These are phyloP conservation scores for Phyllosticta capitalensis DNA, from an alignment of 2,329 filamentous ascomycete species.

Conservation along the genomic window DNA sequence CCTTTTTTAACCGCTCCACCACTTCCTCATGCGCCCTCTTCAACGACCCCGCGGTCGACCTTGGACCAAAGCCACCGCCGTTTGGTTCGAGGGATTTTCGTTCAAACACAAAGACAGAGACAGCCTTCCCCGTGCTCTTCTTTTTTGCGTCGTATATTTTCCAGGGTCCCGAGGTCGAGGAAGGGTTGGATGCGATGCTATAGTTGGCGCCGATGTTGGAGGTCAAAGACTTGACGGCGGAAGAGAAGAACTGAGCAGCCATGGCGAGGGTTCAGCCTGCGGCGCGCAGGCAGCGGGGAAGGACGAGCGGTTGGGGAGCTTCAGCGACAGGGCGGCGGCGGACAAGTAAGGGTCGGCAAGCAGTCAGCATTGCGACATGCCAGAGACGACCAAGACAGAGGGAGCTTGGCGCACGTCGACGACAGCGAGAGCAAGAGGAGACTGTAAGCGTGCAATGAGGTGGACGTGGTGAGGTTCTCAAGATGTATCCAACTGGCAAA, in stretches of 20 bases:
- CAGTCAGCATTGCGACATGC: conserved; percentile 7
- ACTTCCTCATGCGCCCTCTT: conserved; percentile 84
- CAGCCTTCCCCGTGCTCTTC: conserved; percentile 82
- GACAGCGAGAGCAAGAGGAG: background rate
- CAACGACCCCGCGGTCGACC: conserved; percentile 56
- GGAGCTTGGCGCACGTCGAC: conserved; percentile 1
- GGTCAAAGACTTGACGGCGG: conserved; percentile 84
- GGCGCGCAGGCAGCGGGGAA: background rate
- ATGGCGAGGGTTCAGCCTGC: conserved; percentile 44
- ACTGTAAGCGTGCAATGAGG: background rate
- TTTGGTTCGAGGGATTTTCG: conserved; percentile 71
- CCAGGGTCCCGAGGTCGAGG: conserved; percentile 84
- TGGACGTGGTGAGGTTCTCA: background rate
- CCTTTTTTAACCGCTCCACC: conserved; percentile 80
- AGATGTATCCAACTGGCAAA: background rate
- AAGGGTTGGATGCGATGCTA: conserved; percentile 63
- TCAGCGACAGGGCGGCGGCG: background rate
- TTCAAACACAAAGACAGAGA: conserved; percentile 92
- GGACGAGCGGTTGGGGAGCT: conserved; percentile 1
- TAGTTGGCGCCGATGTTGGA: conserved; percentile 94
- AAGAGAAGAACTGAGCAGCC: conserved; percentile 64
- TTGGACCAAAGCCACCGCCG: conserved; percentile 43
- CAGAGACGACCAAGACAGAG: background rate
- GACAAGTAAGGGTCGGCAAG: conserved; percentile 5
- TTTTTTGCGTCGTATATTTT: conserved; percentile 97